Percentiles rank a stretch among this genome's conserved stretches.
Conservation (phyloP, 768 basidiomycete genomes). For the Boletus subparvulus region DNA sequence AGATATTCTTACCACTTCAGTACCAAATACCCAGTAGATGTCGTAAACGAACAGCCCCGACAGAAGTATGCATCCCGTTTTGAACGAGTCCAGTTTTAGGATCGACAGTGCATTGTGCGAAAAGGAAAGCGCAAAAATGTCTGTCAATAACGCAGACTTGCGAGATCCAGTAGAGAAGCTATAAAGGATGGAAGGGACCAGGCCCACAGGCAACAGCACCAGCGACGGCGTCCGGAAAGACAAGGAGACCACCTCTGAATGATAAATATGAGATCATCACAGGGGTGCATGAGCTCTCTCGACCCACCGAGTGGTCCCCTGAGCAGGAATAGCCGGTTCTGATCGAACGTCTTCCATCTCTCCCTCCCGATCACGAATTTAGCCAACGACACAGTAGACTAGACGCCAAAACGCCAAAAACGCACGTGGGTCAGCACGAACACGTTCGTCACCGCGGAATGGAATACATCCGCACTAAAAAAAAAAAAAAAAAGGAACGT, state of each 20-base stretch:
- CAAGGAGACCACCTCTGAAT: constrained; percentile 37
- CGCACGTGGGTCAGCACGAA: background rate
- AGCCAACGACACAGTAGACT: constrained; percentile 55
- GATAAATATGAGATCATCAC: constrained; percentile 8
- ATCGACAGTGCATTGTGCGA: constrained; percentile 76
- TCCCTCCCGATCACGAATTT: constrained; percentile 48
- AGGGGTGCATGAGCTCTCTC: background rate
- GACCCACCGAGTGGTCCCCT: constrained; percentile 46
- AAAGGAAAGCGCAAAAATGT: constrained; percentile 76
- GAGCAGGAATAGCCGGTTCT: constrained; percentile 42
- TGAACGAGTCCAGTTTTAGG: constrained; percentile 85
- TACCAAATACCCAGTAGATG: constrained; percentile 93
- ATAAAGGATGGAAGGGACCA: constrained; percentile 67
- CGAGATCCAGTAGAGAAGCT: constrained; percentile 42
- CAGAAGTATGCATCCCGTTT: constrained; percentile 80
- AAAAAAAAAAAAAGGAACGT: background rate
- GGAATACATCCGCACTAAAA: background rate
- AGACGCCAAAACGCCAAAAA: background rate
- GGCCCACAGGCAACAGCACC: constrained; percentile 54
- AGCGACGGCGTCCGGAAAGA: constrained; percentile 61
- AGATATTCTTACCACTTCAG: constrained; percentile 65
- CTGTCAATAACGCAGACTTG: constrained; percentile 72
- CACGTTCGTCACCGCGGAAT: background rate
- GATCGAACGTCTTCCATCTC: constrained; percentile 60
- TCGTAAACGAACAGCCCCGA: constrained; percentile 90